These are phyloP conservation scores for Cytidiella melzeri DNA, from an alignment of 768 basidiomycete species.

Conservation along the genomic window DNA sequence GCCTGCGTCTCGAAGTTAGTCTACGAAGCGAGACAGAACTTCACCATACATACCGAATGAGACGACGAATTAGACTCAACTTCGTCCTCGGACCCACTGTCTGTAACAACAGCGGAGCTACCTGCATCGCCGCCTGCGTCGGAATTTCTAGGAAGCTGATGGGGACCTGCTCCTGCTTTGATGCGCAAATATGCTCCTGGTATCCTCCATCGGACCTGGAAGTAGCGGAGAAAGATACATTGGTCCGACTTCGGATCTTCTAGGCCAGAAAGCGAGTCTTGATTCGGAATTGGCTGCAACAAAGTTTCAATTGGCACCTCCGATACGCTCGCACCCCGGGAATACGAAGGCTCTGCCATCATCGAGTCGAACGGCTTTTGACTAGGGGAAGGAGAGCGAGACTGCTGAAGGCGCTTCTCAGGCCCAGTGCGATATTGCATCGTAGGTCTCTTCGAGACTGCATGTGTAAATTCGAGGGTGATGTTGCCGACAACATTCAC, in stretches of 20 bases:
- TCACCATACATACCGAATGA: neutral
- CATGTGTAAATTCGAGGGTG: neutral
- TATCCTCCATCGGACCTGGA: neutral
- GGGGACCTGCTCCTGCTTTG: too few relatives aligned
- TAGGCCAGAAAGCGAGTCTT: neutral
- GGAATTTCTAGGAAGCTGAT: neutral
- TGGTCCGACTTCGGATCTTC: neutral
- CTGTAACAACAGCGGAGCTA: neutral
- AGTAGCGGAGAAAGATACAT: neutral
- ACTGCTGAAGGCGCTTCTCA: neutral
- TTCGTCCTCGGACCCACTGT: neutral
- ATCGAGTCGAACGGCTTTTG: too few relatives aligned
- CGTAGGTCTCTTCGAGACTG: neutral
- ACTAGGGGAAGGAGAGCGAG: too few relatives aligned
- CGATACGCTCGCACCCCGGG: too few relatives aligned
- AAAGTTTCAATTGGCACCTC: too few relatives aligned
- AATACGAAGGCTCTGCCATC: neutral
- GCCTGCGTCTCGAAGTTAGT: slow-evolving; percentile 4
- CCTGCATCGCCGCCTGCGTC: neutral
- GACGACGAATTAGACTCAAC: neutral
- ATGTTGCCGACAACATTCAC: neutral
- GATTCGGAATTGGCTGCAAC: too few relatives aligned
- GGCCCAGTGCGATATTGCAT: neutral
- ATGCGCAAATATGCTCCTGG: neutral
- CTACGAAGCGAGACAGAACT: neutral